phyloP scores from a whole-genome alignment of 2,329 filamentous ascomycete genomes.

The Talaromyces funiculosus region DNA sequence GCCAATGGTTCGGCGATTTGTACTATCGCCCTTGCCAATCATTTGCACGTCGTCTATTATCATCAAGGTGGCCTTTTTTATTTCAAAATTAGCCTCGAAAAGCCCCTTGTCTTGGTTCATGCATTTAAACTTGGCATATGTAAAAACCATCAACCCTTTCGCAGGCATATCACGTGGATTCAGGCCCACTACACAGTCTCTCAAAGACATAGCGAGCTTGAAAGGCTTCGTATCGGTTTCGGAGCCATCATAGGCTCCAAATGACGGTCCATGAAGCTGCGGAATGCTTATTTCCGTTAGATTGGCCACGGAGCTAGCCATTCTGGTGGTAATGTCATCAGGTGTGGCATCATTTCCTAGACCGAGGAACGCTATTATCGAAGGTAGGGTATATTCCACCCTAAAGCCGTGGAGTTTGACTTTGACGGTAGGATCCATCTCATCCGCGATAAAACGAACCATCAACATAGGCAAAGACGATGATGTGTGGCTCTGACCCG shows the following conservation, averaged over 20 bases:
- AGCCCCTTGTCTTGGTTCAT: slow-evolving; percentile 60
- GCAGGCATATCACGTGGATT: slow-evolving; percentile 72
- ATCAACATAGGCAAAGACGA: slow-evolving; percentile 62
- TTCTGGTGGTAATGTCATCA: slow-evolving; percentile 67
- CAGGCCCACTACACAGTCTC: slow-evolving; percentile 75
- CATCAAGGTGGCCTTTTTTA: slow-evolving; percentile 77
- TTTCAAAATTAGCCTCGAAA: slow-evolving; percentile 58
- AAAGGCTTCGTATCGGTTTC: slow-evolving; percentile 47
- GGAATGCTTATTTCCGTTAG: slow-evolving; percentile 54
- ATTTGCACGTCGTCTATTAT: slow-evolving; percentile 65
- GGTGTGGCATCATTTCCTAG: slow-evolving; percentile 61
- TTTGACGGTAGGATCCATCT: slow-evolving; percentile 86
- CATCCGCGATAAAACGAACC: slow-evolving; percentile 84
- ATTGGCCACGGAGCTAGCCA: slow-evolving; percentile 75
- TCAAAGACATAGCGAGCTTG: slow-evolving; percentile 57
- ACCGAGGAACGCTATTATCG: slow-evolving; percentile 71
- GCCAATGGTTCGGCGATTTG: slow-evolving; percentile 23
- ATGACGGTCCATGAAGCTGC: slow-evolving; percentile 12
- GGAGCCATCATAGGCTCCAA: slow-evolving; percentile 17
- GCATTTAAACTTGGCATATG: slow-evolving; percentile 68
- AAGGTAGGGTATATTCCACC: slow-evolving; percentile 83
- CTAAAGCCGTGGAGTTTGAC: slow-evolving; percentile 78
- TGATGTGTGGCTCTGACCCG: slow-evolving; percentile 16
- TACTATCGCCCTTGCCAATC: slow-evolving; percentile 20
- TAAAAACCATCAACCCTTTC: slow-evolving; percentile 72